phyloP scores from a whole-genome alignment of 306 rosid species.

The Benincasa hispida region DNA sequence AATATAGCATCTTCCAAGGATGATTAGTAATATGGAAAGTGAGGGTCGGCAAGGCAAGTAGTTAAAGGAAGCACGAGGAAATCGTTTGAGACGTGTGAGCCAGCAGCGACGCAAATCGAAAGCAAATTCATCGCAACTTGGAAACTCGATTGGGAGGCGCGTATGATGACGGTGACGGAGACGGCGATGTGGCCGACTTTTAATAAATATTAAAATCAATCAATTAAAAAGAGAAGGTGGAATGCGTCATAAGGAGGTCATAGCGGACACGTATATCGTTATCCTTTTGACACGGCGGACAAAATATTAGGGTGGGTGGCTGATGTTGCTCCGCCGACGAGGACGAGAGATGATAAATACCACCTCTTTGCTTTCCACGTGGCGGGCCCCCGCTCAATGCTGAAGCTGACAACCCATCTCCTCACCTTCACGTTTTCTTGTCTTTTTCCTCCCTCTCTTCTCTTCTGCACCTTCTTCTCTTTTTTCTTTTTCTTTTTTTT shows the following conservation, averaged over 20 bases:
- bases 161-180: background rate
- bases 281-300: background rate
- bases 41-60: background rate
- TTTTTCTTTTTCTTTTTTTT: background rate
- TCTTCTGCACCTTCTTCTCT: background rate
- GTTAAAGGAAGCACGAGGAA: background rate
- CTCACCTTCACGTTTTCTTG: background rate
- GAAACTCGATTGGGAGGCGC: background rate
- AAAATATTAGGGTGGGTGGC: background rate
- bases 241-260: background rate
- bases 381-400: background rate
- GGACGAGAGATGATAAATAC: background rate
- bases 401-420: background rate
- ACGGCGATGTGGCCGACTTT: background rate
- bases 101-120: background rate
- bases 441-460: background rate
- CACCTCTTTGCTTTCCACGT: background rate
- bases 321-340: background rate
- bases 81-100: background rate
- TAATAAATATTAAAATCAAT: background rate
- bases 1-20: no score
- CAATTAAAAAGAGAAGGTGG: background rate
- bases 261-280: background rate
- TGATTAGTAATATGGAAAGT: no score
- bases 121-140: background rate